A percentile compares a stretch with the other conserved stretches of the same genome.
Conservation (phyloP, 306 rosid species). For the Medicago lupulina region DNA sequence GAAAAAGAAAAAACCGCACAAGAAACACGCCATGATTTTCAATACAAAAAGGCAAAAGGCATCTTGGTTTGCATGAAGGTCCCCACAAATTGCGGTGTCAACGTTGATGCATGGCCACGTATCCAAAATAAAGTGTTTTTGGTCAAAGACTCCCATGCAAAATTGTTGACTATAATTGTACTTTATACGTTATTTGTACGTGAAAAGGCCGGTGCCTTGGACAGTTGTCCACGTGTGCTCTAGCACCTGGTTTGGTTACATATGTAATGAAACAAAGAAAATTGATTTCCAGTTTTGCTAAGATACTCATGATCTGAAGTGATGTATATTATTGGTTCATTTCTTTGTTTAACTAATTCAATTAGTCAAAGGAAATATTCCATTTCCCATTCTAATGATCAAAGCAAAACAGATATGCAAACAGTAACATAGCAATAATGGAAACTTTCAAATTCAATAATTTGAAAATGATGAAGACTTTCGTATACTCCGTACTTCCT, state of each 20-base stretch:
- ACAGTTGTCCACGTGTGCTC: slow-evolving; percentile 49
- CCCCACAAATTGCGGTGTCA: slow-evolving; percentile 33
- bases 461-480: slow-evolving; percentile 34
- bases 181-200: slow-evolving; percentile 54
- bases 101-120: slow-evolving; percentile 55
- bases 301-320: not conserved
- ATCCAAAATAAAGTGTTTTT: not conserved
- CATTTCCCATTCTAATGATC: not conserved
- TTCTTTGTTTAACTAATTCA: not conserved
- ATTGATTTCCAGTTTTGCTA: not conserved
- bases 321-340: not conserved
- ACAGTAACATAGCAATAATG: slow-evolving; percentile 42
- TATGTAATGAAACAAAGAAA: too few species aligned
- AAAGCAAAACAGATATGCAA: not conserved
- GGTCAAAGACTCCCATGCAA: slow-evolving; percentile 57
- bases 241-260: not conserved
- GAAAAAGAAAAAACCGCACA: slow-evolving; percentile 49
- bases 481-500: slow-evolving; percentile 24
- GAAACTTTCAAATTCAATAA: slow-evolving; percentile 44
- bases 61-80: slow-evolving; percentile 28
- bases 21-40: slow-evolving; percentile 66
- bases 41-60: slow-evolving; percentile 57
- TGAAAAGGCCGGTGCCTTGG: slow-evolving; percentile 45
- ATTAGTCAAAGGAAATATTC: not conserved
- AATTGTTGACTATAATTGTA: slow-evolving; percentile 8